These are phyloP conservation scores for Trichoderma oligosporum DNA, from an alignment of 2,329 filamentous ascomycete species.

Conservation along the genomic window DNA sequence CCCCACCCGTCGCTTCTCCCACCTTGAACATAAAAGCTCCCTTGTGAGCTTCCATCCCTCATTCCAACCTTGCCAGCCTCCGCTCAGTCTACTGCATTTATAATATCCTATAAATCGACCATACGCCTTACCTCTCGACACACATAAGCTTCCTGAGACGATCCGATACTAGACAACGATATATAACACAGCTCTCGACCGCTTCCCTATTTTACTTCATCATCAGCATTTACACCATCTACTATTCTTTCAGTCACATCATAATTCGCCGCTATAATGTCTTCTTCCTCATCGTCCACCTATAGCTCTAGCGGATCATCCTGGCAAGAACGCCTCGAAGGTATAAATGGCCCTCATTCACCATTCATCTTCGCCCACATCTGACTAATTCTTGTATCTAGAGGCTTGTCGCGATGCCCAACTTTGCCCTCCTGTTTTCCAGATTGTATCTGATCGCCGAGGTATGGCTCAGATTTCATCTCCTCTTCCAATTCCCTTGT, in stretches of 20 bases:
- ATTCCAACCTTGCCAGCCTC: constrained; percentile 3
- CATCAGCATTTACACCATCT: neutral
- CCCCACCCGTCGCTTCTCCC: constrained; percentile 17
- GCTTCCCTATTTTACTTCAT: neutral
- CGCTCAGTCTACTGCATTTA: constrained; percentile 4
- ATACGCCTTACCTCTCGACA: neutral
- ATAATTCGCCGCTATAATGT: constrained; percentile 23
- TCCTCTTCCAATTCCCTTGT: neutral
- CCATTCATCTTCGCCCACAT: neutral
- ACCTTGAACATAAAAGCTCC: constrained; percentile 8
- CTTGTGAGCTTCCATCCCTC: constrained; percentile 12
- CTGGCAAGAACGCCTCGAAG: constrained; percentile 57
- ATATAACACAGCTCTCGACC: neutral
- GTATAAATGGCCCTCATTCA: constrained; percentile 33
- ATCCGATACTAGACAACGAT: neutral
- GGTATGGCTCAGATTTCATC: constrained; percentile 45
- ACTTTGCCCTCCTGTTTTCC: constrained; percentile 56
- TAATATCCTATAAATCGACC: constrained; percentile 5
- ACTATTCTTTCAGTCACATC: neutral
- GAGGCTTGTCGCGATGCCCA: constrained; percentile 56
- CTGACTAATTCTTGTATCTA: constrained; percentile 29
- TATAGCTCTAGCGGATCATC: constrained; percentile 27
- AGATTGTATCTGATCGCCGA: constrained; percentile 71
- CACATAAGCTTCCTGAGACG: neutral
- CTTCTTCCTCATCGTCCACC: constrained; percentile 26